Conservation (phyloP, 1,284 basidiomycete genomes). For the Cutaneotrichosporon sp. region DNA sequence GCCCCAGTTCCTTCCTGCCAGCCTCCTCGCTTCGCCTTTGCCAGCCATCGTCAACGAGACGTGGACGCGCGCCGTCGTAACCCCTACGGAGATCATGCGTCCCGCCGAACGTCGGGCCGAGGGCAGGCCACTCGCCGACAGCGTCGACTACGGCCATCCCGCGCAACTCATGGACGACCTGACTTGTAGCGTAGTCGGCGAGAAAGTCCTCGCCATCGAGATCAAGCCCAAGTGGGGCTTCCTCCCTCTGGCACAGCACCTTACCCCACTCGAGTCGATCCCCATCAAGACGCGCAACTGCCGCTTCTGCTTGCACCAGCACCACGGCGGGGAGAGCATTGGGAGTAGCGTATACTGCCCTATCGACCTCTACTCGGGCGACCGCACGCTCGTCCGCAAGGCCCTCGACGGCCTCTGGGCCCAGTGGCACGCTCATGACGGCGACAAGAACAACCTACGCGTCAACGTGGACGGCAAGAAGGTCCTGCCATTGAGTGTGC, state of each 20-base stretch:
- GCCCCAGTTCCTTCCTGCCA: constrained; percentile 58
- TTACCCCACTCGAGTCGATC: constrained; percentile 61
- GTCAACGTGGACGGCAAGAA: constrained; percentile 68
- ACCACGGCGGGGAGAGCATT: constrained; percentile 50
- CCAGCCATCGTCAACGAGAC: constrained; percentile 58
- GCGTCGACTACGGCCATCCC: constrained; percentile 63
- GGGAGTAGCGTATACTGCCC: constrained; percentile 66
- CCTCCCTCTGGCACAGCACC: constrained; percentile 62
- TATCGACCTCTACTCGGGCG: constrained; percentile 76
- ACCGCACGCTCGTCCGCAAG: constrained; percentile 60
- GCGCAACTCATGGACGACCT: constrained; percentile 62
- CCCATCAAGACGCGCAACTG: constrained; percentile 68
- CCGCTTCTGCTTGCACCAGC: constrained; percentile 84
- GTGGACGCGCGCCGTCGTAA: constrained; percentile 65
- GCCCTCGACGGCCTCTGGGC: constrained; percentile 72
- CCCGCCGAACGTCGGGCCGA: constrained; percentile 60
- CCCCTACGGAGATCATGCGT: constrained; percentile 57
- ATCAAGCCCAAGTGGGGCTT: constrained; percentile 99
- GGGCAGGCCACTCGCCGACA: constrained; percentile 54
- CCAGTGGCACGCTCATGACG: constrained; percentile 65
- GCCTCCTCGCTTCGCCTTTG: constrained; percentile 62
- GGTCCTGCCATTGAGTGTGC: constrained; percentile 64
- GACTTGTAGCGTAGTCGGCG: constrained; percentile 12
- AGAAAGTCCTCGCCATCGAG: constrained; percentile 64
- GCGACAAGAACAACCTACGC: constrained; percentile 72